A percentile compares a stretch with the other conserved stretches of the same genome.
Conservation (phyloP, 805 yeast species). For the Pichia paraexigua region DNA sequence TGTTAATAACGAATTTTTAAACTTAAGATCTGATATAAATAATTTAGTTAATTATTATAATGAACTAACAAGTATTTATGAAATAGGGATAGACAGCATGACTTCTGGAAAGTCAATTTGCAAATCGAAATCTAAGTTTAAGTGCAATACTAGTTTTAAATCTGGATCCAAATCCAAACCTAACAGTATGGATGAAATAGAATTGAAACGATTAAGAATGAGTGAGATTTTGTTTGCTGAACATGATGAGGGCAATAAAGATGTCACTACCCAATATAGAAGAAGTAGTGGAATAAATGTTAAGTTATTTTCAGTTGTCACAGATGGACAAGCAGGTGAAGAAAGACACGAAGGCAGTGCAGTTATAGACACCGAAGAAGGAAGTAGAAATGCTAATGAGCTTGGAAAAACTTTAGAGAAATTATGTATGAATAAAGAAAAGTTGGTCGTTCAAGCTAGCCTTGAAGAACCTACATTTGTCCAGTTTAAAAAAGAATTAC, state of each 20-base stretch:
- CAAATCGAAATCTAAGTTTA: background rate
- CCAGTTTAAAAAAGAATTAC: slow-evolving; percentile 16
- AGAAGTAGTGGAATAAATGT: slow-evolving; percentile 26
- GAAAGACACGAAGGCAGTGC: slow-evolving; percentile 1
- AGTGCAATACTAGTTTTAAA: background rate
- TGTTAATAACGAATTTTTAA: slow-evolving; percentile 4
- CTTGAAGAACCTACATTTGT: slow-evolving; percentile 7
- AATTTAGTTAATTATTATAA: slow-evolving; percentile 10
- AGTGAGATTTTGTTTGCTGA: slow-evolving; percentile 7
- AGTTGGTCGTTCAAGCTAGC: background rate
- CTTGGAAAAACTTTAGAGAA: slow-evolving; percentile 6
- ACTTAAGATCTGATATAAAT: slow-evolving; percentile 8
- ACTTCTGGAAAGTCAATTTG: background rate
- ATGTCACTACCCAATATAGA: slow-evolving; percentile 10
- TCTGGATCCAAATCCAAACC: background rate
- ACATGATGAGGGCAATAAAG: background rate
- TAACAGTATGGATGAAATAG: background rate
- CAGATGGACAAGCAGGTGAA: background rate
- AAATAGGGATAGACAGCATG: background rate
- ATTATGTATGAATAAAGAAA: background rate
- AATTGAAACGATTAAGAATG: slow-evolving; percentile 3
- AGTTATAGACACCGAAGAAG: background rate
- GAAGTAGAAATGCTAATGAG: background rate
- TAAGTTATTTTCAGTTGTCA: slow-evolving; percentile 19
- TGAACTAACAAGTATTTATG: background rate